phyloP scores from a whole-genome alignment of 441 rosid species.

The Gossypium davidsonii region DNA sequence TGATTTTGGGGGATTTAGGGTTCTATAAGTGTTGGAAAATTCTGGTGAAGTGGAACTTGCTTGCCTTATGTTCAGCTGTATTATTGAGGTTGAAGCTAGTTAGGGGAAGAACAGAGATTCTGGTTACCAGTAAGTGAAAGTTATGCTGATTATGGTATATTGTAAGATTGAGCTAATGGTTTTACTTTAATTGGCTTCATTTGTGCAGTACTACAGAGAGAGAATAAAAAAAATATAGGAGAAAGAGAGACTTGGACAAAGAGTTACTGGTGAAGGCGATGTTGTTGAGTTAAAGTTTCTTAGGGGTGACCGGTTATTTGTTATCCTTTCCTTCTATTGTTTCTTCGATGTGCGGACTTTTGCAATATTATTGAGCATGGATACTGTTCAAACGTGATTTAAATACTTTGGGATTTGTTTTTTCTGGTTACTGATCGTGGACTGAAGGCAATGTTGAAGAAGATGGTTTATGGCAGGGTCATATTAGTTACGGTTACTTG shows the following conservation, averaged over 20 bases:
- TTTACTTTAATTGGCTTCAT: background rate
- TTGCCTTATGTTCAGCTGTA: background rate
- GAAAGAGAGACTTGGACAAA: background rate
- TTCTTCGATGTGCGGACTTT: background rate
- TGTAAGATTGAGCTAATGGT: background rate
- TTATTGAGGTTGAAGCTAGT: background rate
- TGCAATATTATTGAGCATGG: background rate
- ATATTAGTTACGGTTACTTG: background rate
- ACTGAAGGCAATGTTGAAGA: background rate
- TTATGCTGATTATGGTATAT: background rate
- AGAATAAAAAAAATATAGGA: background rate
- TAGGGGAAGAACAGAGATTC: background rate
- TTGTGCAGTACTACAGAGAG: background rate
- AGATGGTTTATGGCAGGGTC: background rate
- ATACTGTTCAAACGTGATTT: background rate
- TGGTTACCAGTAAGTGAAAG: background rate
- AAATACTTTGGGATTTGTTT: background rate
- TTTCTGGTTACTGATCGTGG: background rate
- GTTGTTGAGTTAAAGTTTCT: background rate
- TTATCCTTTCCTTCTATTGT: background rate
- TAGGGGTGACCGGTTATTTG: background rate
- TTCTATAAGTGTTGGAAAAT: background rate
- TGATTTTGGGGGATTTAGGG: slow-evolving; percentile 6
- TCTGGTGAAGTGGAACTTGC: background rate
- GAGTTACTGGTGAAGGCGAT: background rate